Percentiles rank a stretch among this genome's conserved stretches.
Conservation (phyloP, 305 asterid species). For the Solanum hybrid region DNA sequence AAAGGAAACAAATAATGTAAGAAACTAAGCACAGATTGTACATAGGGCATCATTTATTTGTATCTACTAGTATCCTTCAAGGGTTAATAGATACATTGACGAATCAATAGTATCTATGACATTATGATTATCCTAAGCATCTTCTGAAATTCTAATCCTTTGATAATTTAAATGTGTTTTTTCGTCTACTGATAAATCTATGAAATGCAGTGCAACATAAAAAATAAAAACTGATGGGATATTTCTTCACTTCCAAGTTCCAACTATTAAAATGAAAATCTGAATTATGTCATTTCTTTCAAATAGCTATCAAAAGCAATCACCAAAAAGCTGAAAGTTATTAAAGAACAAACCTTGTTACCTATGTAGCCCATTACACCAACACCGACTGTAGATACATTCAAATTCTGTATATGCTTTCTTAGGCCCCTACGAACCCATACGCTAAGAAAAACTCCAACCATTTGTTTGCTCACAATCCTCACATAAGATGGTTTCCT, state of each 20-base stretch:
- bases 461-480: constrained; percentile 95
- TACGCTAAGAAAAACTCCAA: constrained; percentile 70
- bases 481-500: constrained; percentile 77
- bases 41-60: background rate
- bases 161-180: background rate
- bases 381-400: constrained; percentile 87
- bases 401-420: constrained; percentile 68
- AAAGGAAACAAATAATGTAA: background rate
- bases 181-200: background rate
- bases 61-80: background rate
- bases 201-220: background rate
- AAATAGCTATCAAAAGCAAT: background rate
- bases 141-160: background rate
- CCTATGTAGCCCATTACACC: constrained; percentile 98
- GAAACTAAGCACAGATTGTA: background rate
- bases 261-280: background rate
- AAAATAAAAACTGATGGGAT: constrained; percentile 1
- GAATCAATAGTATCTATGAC: background rate
- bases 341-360: constrained; percentile 70
- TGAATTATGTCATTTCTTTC: background rate
- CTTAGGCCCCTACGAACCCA: constrained; percentile 91
- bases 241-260: background rate
- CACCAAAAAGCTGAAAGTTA: constrained; percentile 7
- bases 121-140: background rate
- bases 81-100: background rate